These are phyloP conservation scores for Morella rubra DNA, from an alignment of 306 rosid species.

Conservation along the genomic window DNA sequence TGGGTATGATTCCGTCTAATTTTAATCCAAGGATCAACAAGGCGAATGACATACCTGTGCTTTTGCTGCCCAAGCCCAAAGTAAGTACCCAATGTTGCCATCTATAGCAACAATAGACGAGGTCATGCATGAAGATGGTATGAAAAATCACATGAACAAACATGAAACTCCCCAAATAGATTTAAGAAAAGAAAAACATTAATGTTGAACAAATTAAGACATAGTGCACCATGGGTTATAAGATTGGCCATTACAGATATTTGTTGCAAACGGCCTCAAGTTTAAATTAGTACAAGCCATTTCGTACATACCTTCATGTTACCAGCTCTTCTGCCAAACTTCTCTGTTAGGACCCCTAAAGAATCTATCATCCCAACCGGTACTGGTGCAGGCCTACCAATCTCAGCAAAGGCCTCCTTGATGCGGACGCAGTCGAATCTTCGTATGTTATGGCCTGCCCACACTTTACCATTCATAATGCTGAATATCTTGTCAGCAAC, in stretches of 20 bases:
- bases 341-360: constrained; percentile 54
- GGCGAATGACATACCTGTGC: constrained; percentile 55
- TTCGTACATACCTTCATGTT: constrained; percentile 81
- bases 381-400: constrained; percentile 61
- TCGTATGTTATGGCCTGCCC: constrained; percentile 94
- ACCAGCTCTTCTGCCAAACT: constrained; percentile 93
- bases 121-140: constrained; percentile 1
- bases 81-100: constrained; percentile 91
- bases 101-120: constrained; percentile 48
- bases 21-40: background rate
- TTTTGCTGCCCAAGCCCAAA: constrained; percentile 89
- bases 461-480: constrained; percentile 74
- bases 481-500: constrained; percentile 76
- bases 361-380: constrained; percentile 81
- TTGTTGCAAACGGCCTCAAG: background rate
- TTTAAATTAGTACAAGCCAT: no score
- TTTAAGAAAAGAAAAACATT: background rate
- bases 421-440: constrained; percentile 86
- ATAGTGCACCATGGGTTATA: background rate
- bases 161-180: background rate
- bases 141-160: background rate
- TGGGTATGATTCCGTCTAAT: background rate
- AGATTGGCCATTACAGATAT: background rate
- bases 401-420: constrained; percentile 66
- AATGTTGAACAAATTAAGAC: background rate